Conservation (phyloP, 129 eudicot species). For the Flaveria robusta region DNA sequence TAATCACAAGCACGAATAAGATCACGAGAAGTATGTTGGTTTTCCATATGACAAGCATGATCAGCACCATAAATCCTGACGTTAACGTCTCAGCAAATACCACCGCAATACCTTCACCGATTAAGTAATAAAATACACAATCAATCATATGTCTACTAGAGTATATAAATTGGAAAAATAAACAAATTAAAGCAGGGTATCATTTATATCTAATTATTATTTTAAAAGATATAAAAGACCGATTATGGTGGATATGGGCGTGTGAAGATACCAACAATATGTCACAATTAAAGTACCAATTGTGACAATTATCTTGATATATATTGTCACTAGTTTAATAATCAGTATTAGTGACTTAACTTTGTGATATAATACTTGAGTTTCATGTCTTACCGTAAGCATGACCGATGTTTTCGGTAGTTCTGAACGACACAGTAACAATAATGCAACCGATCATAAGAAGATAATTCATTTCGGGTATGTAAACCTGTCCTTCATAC, state of each 20-base stretch:
- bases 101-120: slow-evolving; percentile 64
- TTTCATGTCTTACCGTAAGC: slow-evolving; percentile 60
- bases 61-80: slow-evolving; percentile 55
- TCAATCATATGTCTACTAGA: no score
- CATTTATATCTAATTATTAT: no score
- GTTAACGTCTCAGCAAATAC: slow-evolving; percentile 72
- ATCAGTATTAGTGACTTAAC: no score
- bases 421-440: slow-evolving; percentile 56
- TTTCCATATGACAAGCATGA: slow-evolving; percentile 80
- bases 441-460: slow-evolving; percentile 67
- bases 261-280: no score
- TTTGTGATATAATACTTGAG: no score
- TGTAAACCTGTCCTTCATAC: slow-evolving; percentile 65
- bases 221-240: no score
- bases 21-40: slow-evolving; percentile 47
- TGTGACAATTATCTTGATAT: no score
- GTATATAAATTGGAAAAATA: no score
- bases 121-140: background rate
- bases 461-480: slow-evolving; percentile 68
- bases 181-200: no score
- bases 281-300: no score
- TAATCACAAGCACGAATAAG: slow-evolving; percentile 42
- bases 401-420: slow-evolving; percentile 55
- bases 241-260: no score
- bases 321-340: no score